A percentile compares a stretch with the other conserved stretches of the same genome.
phyloP scores from a whole-genome alignment of 2,329 filamentous ascomycete genomes.

The Sporothrix humicola region DNA sequence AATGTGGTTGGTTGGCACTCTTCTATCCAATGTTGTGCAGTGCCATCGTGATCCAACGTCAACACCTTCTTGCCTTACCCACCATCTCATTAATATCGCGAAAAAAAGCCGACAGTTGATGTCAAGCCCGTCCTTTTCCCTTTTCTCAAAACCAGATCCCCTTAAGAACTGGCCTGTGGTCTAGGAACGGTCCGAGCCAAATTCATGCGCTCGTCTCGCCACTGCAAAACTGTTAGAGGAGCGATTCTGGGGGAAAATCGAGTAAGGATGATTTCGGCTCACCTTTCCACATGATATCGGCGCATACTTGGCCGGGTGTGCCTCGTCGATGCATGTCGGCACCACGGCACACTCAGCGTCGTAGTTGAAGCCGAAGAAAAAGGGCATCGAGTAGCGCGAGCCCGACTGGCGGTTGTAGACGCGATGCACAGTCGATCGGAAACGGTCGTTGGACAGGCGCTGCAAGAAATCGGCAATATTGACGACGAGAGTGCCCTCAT shows the following conservation, averaged over 20 bases:
- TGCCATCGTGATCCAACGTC: neutral
- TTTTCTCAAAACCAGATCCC: no score
- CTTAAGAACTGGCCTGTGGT: neutral
- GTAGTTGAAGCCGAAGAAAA: constrained; percentile 50
- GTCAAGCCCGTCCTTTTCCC: no score
- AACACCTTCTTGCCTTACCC: neutral
- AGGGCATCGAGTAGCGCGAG: constrained; percentile 38
- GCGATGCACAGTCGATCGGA: constrained; percentile 39
- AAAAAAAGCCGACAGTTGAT: neutral
- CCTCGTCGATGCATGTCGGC: constrained; percentile 48
- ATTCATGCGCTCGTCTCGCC: constrained; percentile 37
- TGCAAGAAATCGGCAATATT: constrained; percentile 40
- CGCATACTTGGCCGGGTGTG: constrained; percentile 51
- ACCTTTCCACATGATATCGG: constrained; percentile 51
- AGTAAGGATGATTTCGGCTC: neutral
- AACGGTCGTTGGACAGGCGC: constrained; percentile 38
- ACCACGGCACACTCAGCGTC: constrained; percentile 52
- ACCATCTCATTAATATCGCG: neutral
- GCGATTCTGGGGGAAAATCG: no score
- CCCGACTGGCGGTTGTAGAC: constrained; percentile 35
- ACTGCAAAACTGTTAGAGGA: constrained; percentile 27
- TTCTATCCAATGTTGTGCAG: neutral
- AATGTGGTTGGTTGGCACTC: neutral
- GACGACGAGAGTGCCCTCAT: constrained; percentile 37
- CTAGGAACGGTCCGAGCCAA: constrained; percentile 29